phyloP scores from a whole-genome alignment of 1,284 basidiomycete species.

The Exobasidium cylindrosporum region DNA sequence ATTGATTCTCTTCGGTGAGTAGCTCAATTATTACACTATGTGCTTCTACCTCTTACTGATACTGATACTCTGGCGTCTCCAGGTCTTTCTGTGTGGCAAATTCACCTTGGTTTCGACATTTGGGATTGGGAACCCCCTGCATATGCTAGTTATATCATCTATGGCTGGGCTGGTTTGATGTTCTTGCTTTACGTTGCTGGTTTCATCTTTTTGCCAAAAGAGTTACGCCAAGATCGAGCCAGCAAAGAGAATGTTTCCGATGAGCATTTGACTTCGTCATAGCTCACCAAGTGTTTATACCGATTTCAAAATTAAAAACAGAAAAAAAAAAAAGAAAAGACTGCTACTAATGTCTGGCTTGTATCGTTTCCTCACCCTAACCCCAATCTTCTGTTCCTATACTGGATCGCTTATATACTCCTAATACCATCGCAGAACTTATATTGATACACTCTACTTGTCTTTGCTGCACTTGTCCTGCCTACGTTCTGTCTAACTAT shows the following conservation, averaged over 20 bases:
- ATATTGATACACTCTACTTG: no score
- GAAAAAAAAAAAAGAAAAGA: background rate
- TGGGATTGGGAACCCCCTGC: conserved; percentile 32
- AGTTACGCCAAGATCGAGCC: conserved; percentile 7
- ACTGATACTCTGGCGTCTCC: no score
- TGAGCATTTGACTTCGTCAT: background rate
- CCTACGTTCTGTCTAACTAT: no score
- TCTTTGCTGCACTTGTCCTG: no score
- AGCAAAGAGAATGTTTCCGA: background rate
- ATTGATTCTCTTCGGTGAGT: conserved; percentile 19
- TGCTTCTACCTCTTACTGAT: no score
- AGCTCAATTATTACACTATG: no score
- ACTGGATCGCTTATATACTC: no score
- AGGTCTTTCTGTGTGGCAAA: conserved; percentile 31
- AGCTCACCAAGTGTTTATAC: no score
- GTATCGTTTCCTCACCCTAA: no score
- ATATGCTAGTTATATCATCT: conserved; percentile 26
- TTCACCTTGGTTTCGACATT: conserved; percentile 24
- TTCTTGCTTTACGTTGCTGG: conserved; percentile 30
- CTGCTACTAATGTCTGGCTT: no score
- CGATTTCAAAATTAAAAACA: background rate
- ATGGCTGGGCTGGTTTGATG: conserved; percentile 30
- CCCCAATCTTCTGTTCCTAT: no score
- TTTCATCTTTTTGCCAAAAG: conserved; percentile 27
- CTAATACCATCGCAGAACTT: no score